Base-by-base conservation (phyloP, 2,329 filamentous ascomycete species). In the Penicillium sp. region DNA sequence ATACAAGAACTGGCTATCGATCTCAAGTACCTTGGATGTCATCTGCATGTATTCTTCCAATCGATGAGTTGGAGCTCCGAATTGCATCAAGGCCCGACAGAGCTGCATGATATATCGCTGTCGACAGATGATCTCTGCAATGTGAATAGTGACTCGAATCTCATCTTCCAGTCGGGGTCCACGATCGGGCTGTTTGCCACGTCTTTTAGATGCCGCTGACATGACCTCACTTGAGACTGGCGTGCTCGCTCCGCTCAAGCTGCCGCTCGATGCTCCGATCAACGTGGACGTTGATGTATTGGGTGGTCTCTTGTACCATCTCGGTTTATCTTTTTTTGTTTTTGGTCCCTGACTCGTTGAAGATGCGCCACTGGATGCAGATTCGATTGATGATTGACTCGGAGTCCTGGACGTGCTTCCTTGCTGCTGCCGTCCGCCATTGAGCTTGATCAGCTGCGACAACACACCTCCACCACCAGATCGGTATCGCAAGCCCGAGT, bases 31-130 rank as follows among this genome's bases (percentile, higher is more conserved):
- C 18, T 89, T 83, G 1, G 92, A 87, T 5, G 89, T 90, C 89
- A 92, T 95, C 60, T 83, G 86, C 84, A 96, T 87, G 72, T 95
- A 96, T 69, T 96, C 77, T 74, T 96, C 92, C 15, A 96, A 79
- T 22, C 92, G 85, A 75, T 97, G 92, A 0, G 92, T 95, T 1
- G 92, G 92, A 0, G 92, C 92, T n/a, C 92, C 92, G 61, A 90
- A 96, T 67, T 85, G 80, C 91, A 97, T 96, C 54, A 96, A 76
- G 1, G 89, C 89, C 45, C 85, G 84, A 69, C 92, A 96, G 35
- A 97, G 82, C 73, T 90, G 92, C 56, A 92, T 82, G 15, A 97
- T 82, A 70, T 95, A 96, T 48, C 85, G 84, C 64, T 96, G 91
- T 4, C 92, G 85, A 52, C 86, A 85, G 25, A 96, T 82, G 15